Conservation (phyloP, 2,329 filamentous ascomycete genomes). For the Penicillium sp. region DNA sequence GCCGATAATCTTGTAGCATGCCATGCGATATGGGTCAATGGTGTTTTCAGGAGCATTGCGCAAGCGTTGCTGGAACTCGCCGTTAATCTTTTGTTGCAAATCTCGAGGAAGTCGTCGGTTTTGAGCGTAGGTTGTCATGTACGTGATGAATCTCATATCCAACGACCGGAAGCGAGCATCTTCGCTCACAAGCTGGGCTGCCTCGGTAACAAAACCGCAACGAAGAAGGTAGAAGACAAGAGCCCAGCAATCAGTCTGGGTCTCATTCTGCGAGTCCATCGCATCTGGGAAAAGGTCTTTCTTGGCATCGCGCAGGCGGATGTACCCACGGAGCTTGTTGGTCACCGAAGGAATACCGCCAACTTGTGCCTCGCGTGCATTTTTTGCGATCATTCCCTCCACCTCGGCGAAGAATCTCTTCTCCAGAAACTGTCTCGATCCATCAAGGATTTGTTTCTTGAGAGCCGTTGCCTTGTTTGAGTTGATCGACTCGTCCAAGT, state of each 20-base stretch:
- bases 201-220: slow-evolving; percentile 76
- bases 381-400: slow-evolving; percentile 69
- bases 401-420: slow-evolving; percentile 72
- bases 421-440: slow-evolving; percentile 74
- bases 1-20: slow-evolving; percentile 96
- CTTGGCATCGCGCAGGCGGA: slow-evolving; percentile 69
- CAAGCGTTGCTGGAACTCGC: slow-evolving; percentile 79
- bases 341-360: slow-evolving; percentile 82
- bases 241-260: slow-evolving; percentile 85
- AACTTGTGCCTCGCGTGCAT: slow-evolving; percentile 80
- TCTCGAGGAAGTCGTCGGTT: slow-evolving; percentile 73
- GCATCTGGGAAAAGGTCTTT: slow-evolving; percentile 82
- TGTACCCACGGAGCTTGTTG: slow-evolving; percentile 88
- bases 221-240: slow-evolving; percentile 87
- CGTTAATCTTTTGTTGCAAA: slow-evolving; percentile 78
- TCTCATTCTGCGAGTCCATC: slow-evolving; percentile 70
- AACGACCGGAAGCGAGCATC: slow-evolving; percentile 77
- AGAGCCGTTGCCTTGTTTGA: slow-evolving; percentile 60
- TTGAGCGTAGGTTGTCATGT: slow-evolving; percentile 76
- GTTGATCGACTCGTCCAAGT: slow-evolving; percentile 67
- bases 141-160: slow-evolving; percentile 82
- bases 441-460: slow-evolving; percentile 71
- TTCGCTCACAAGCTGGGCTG: slow-evolving; percentile 77
- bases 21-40: slow-evolving; percentile 90
- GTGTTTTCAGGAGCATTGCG: slow-evolving; percentile 80